A percentile compares a stretch with the other conserved stretches of the same genome.
Conservation (phyloP, 1,139 yeast genomes). For the Diutina pseudorugosa region DNA sequence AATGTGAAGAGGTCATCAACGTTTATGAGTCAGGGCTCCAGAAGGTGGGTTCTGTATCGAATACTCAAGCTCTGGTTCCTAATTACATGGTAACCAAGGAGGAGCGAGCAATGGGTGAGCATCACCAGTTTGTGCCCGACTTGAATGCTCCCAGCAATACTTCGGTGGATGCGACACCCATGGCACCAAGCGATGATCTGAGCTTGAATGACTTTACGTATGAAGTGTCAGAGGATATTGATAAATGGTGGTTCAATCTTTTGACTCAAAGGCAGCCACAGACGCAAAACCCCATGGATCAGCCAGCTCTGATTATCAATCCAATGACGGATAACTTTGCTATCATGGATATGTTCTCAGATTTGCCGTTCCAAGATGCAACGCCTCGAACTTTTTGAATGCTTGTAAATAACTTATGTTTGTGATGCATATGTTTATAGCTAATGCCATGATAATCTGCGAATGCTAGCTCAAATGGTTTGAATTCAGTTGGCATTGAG, state of each 20-base stretch:
- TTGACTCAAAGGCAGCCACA: not conserved
- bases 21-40: constrained; percentile 8
- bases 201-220: not conserved
- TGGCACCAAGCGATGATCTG: not conserved
- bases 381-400: not conserved
- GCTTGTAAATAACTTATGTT: not conserved
- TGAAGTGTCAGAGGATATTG: not conserved
- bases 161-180: not conserved
- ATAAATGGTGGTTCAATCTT: constrained; percentile 1
- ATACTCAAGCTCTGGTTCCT: not conserved
- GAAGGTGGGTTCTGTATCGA: constrained; percentile 6
- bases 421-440: too few species aligned
- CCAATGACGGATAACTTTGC: not conserved
- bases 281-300: not conserved
- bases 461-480: too few species aligned
- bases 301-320: not conserved
- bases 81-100: not conserved
- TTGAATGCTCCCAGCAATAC: not conserved
- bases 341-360: not conserved
- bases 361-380: not conserved
- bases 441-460: too few species aligned
- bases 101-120: not conserved
- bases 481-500: too few species aligned
- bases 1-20: constrained; percentile 16
- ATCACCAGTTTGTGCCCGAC: not conserved